Conservation (phyloP, 2,329 filamentous ascomycete species). For the Talaromyces funiculosus region DNA sequence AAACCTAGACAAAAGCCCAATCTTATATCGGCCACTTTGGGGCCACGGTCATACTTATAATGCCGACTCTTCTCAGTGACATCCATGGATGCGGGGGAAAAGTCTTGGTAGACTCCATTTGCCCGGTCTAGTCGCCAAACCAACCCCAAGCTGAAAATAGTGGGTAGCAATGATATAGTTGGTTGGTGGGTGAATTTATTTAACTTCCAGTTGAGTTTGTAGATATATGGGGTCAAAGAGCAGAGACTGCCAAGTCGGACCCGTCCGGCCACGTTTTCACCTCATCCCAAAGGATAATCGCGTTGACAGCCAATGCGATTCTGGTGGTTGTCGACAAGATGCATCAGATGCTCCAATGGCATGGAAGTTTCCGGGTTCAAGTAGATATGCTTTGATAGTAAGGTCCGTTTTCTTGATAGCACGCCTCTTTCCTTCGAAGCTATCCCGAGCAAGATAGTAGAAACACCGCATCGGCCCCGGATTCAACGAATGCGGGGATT, state of each 20-base stretch:
- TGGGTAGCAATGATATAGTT: too few species aligned
- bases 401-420: background rate
- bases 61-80: background rate
- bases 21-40: background rate
- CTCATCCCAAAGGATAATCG: background rate
- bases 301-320: background rate
- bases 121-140: background rate
- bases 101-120: background rate
- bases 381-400: background rate
- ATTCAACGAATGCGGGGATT: background rate
- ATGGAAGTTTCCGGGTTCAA: background rate
- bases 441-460: background rate
- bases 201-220: too few species aligned
- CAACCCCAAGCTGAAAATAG: background rate
- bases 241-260: background rate
- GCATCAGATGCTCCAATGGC: background rate
- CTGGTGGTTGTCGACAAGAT: background rate
- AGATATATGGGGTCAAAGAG: background rate
- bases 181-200: too few species aligned
- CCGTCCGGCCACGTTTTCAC: background rate
- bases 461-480: background rate
- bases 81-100: background rate
- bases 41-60: background rate
- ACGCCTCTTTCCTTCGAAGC: background rate
- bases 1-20: background rate